Percentiles rank a stretch among this genome's conserved stretches.
These are phyloP conservation scores for Penicillium brevicompactum DNA, from an alignment of 2,329 filamentous ascomycete species.

Conservation along the genomic window DNA sequence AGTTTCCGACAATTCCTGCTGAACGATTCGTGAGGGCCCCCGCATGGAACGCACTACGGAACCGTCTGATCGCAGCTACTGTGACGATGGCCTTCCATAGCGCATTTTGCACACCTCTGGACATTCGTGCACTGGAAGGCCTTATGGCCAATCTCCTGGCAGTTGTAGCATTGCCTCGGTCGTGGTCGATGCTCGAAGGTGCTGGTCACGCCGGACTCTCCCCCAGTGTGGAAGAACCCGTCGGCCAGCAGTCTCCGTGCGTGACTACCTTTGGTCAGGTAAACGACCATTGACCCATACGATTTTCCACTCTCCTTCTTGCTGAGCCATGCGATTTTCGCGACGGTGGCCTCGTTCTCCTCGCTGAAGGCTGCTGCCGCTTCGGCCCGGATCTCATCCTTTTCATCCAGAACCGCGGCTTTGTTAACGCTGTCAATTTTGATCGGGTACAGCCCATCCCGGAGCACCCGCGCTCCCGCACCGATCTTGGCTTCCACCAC, in stretches of 20 bases:
- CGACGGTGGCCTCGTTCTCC: conserved; percentile 20
- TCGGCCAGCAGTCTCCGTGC: conserved; percentile 24
- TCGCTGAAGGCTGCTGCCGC: too few species aligned
- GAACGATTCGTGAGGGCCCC: conserved; percentile 21
- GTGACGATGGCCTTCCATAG: conserved; percentile 15
- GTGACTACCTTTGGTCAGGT: conserved; percentile 24
- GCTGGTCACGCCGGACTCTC: too few species aligned
- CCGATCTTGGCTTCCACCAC: conserved; percentile 14
- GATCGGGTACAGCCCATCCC: conserved; percentile 22
- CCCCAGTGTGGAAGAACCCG: conserved; percentile 19
- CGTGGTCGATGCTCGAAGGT: too few species aligned
- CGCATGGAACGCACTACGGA: conserved; percentile 19
- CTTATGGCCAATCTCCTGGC: too few species aligned
- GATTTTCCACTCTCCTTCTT: conserved; percentile 19
- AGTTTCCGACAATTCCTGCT: conserved; percentile 23
- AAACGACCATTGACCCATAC: conserved; percentile 25
- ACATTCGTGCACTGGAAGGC: conserved; percentile 17
- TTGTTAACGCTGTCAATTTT: too few species aligned
- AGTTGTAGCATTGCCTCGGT: too few species aligned
- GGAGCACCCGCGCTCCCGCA: conserved; percentile 13
- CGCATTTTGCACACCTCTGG: conserved; percentile 19
- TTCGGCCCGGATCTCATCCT: too few species aligned
- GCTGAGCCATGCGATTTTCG: conserved; percentile 27
- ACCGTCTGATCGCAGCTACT: conserved; percentile 17
- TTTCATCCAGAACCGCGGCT: too few species aligned